Evolutionary conservation across 129 eudicot genomes (phyloP), one percentile per base, ranked within the genome.

Genomic region (Gnaphalium uliginosum): DNA sequence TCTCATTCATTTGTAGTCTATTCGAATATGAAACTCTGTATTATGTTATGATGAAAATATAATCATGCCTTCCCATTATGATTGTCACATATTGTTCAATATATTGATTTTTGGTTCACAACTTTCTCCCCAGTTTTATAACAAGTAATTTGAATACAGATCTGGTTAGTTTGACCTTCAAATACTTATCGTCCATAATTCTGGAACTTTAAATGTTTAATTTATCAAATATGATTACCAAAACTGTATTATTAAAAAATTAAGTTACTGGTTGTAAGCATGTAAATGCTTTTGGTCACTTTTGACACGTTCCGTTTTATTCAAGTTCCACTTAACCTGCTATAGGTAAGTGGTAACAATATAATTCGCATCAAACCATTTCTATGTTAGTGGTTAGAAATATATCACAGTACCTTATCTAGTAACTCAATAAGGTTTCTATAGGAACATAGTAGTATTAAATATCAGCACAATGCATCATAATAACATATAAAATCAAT

Each of bases 1-100:
- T 75, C 17, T 53, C 41, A 57, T 67, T 30, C 73, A 79, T 53
- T 54, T 72, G 25, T 53, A 64, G 60, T 53, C 75, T 71, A 53
- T 64, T 54, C 24, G 74, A 51, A 65, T 72, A 35, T 65, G 37
- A 27, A 76, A 39, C 61, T 66, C 56, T 79, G 69, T 66, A 73
- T 56, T 51, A 32, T 65, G 72, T 63, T 15, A 54, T 64, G 41
- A 35, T 72, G 21, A 66, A 69, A 63, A 35, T 27, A 70, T 59
- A 24, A 63, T 57, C 75, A 57, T 18, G 74, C 74, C 79, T 76
- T 75, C 64, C 72, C 51, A 30, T 9, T 27, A 14, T 18, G 26
- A 11, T 46, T 5, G 25, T 27, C 19, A 56, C 43, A 37, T n/a
- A 54, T 24, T 9, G 48, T 54, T 18, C n/a, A 7, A 30, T 65